Conservation (phyloP, 768 basidiomycete genomes). For the Hypholoma fasciculare region DNA sequence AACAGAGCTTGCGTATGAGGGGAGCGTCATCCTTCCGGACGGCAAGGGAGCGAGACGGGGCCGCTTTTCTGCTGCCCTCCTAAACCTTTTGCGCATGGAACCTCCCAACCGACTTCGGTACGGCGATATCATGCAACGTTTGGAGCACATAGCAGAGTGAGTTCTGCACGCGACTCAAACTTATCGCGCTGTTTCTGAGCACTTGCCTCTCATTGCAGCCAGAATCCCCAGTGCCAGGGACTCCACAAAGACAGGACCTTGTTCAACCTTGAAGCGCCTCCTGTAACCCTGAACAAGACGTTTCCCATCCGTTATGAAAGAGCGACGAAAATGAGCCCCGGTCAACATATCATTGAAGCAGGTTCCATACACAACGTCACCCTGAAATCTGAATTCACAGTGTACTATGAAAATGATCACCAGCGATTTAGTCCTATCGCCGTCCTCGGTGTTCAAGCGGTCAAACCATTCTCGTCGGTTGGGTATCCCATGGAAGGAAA, state of each 20-base stretch:
- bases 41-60: not conserved
- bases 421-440: not conserved
- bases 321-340: not conserved
- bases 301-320: not conserved
- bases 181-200: not conserved
- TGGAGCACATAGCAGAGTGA: constrained; percentile 2
- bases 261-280: not conserved
- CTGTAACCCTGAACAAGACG: not conserved
- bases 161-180: not conserved
- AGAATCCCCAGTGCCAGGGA: constrained; percentile 16
- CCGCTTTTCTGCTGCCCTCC: not conserved
- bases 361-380: not conserved
- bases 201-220: not conserved
- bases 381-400: not conserved
- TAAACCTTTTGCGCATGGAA: not conserved
- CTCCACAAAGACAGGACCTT: not conserved
- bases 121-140: constrained; percentile 1
- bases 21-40: not conserved
- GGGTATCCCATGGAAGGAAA: too few relatives aligned
- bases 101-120: constrained; percentile 8
- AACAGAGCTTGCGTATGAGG: not conserved
- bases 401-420: not conserved
- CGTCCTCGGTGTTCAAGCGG: not conserved
- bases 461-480: not conserved
- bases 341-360: not conserved